Base-by-base conservation (phyloP, 129 eudicot genomes). In the Flaveria trinervia region DNA sequence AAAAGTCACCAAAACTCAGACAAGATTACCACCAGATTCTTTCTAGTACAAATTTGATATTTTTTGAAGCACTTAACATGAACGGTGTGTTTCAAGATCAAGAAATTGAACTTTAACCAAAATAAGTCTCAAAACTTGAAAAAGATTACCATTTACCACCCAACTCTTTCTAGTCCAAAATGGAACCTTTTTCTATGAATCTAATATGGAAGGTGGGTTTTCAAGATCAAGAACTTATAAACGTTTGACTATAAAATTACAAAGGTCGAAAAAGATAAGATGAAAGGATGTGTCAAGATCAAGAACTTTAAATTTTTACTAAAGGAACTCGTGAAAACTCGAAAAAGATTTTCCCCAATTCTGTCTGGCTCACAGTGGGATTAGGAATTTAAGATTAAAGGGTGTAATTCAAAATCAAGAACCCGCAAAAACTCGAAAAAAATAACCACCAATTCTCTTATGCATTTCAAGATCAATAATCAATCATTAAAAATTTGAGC, bases 401-500 rank as follows among this genome's bases (percentile, higher is more conserved):
- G 56, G 16, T 71, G 44, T 33, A 30, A 50, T 20, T 28, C 45
- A 51, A 51, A 64, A 76, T 73, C 77, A 73, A 73, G 68, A 73
- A 73, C 20, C 13, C 51, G 8, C 16, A 4, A 8, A 26, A 64
- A 26, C 41, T 36, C 6, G 41, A 36, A 0, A 62, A 61, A 75
- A 22, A 48, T 65, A 46, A 49, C 62, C 64, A 75, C 61, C 72
- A 72, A 48, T 7, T 75, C 22, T 30, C 49, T 28, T 8, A 64
- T 75, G 73, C 80, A 76, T 46, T 46, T 41, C 12, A 67, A 39
- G 54, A 66, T 59, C 44, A 59, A 59, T 68, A 73, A 59, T 23
- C 71, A 49, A 36, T 5, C 33, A 48, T 71, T 49, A 23, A 36
- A 39, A 39, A 20, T 5, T 16, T 59, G 20, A 59, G 25, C 20